These are phyloP conservation scores for Purshia tridentata DNA, from an alignment of 306 rosid genomes.

Conservation along the genomic window DNA sequence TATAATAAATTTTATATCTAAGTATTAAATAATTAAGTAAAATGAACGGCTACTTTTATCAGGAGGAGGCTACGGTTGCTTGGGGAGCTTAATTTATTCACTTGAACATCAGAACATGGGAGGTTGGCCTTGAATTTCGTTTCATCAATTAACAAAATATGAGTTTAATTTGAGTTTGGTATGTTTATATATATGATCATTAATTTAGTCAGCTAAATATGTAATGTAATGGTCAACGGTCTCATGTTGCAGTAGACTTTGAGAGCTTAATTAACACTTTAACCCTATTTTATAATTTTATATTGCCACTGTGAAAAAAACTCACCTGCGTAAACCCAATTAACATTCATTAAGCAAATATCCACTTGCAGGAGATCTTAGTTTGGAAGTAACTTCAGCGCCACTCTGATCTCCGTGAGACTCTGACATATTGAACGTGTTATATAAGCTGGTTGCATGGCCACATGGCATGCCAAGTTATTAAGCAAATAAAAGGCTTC, in stretches of 20 bases:
- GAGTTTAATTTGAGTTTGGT: neutral
- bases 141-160: neutral
- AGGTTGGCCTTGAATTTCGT: conserved; percentile 39
- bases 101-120: conserved; percentile 39
- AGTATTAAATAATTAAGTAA: neutral
- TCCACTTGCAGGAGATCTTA: conserved; percentile 37
- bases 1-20: neutral
- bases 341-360: conserved; percentile 22
- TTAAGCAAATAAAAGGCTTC: too few species aligned
- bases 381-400: conserved; percentile 44
- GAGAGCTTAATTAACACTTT: neutral
- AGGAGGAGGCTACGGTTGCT: neutral
- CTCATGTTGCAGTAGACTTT: conserved; percentile 1
- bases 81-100: neutral
- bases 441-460: conserved; percentile 12
- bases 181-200: neutral
- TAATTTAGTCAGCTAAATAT: conserved; percentile 26
- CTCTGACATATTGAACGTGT: conserved; percentile 22
- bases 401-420: conserved; percentile 45
- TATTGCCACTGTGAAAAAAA: neutral
- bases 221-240: conserved; percentile 44
- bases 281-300: neutral
- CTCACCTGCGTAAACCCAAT: neutral
- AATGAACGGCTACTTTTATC: conserved; percentile 10
- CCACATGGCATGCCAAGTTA: conserved; percentile 31